phyloP scores from a whole-genome alignment of 176 grass and related monocot species.

The Tuctoria greenei region DNA sequence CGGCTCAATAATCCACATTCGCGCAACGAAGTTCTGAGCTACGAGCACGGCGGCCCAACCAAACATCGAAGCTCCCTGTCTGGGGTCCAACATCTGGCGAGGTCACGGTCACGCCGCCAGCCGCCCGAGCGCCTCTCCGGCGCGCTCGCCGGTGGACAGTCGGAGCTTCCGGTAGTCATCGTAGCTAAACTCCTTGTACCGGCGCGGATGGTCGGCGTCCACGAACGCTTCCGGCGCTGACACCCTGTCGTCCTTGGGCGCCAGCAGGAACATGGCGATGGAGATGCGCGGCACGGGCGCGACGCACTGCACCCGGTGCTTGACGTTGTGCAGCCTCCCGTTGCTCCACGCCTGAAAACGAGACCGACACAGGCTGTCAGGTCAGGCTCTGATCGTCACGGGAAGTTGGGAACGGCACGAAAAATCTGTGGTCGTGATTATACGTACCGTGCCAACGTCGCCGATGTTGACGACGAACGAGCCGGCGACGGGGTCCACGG shows the following conservation, averaged over 20 bases:
- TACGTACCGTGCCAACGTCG: conserved; percentile 73
- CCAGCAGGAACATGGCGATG: conserved; percentile 77
- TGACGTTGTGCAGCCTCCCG: conserved; percentile 69
- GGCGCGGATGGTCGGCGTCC: conserved; percentile 45
- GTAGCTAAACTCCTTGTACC: conserved; percentile 59
- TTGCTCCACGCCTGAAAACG: conserved; percentile 76
- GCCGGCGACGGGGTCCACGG: conserved; percentile 50
- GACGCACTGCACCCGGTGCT: conserved; percentile 75
- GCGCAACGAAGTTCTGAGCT: background rate
- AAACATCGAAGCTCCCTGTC: background rate
- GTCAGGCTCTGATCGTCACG: background rate
- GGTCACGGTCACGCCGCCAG: conserved; percentile 37
- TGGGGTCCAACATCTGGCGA: background rate
- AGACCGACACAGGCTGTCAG: background rate
- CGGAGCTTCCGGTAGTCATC: conserved; percentile 61
- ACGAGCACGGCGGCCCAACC: background rate
- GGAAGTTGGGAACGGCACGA: too few species aligned
- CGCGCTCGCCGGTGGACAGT: conserved; percentile 50
- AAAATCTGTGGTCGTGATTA: too few species aligned
- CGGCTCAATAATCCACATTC: background rate
- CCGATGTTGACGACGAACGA: conserved; percentile 75
- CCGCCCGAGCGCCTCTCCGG: conserved; percentile 63
- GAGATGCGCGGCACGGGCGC: conserved; percentile 64
- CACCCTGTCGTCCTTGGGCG: conserved; percentile 70
- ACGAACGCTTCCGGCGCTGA: conserved; percentile 55